These are phyloP conservation scores for Aspergillus wentii DNA, from an alignment of 495 filamentous ascomycete species.

Conservation along the genomic window DNA sequence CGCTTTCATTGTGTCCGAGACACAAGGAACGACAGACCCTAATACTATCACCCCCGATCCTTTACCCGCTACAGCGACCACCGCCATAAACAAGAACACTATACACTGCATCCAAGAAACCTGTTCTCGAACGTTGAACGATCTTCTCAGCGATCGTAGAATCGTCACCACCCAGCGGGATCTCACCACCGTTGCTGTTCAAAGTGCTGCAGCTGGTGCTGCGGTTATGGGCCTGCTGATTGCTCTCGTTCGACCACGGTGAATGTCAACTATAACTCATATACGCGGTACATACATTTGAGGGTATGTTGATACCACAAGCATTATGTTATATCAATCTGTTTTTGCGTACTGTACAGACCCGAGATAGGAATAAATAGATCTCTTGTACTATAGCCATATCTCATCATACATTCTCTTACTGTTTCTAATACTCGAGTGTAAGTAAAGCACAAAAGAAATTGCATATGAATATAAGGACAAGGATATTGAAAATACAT, in stretches of 20 bases:
- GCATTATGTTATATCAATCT: not conserved
- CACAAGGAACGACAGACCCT: not conserved
- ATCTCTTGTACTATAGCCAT: constrained; percentile 1
- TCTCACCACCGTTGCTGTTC: constrained; percentile 62
- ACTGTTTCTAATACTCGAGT: too few species aligned
- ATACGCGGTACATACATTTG: constrained; percentile 1
- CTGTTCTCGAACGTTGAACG: constrained; percentile 43
- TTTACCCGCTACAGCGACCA: constrained; percentile 3
- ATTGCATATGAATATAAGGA: constrained; percentile 5
- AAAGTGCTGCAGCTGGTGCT: constrained; percentile 70
- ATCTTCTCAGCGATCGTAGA: constrained; percentile 63
- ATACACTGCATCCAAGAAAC: constrained; percentile 10
- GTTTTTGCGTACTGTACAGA: too few species aligned
- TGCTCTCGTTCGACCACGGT: constrained; percentile 49
- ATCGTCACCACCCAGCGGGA: constrained; percentile 69
- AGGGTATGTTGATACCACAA: not conserved
- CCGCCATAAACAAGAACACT: constrained; percentile 2
- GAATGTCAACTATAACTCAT: constrained; percentile 10
- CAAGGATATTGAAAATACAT: constrained; percentile 6
- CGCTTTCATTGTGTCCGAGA: constrained; percentile 4
- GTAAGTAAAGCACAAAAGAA: constrained; percentile 2
- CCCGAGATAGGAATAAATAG: not conserved
- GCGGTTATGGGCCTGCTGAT: constrained; percentile 56
- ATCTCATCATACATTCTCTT: too few species aligned
- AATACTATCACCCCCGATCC: constrained; percentile 5